Conservation (phyloP, 805 yeast genomes). For the Hyphopichia homilentoma region DNA sequence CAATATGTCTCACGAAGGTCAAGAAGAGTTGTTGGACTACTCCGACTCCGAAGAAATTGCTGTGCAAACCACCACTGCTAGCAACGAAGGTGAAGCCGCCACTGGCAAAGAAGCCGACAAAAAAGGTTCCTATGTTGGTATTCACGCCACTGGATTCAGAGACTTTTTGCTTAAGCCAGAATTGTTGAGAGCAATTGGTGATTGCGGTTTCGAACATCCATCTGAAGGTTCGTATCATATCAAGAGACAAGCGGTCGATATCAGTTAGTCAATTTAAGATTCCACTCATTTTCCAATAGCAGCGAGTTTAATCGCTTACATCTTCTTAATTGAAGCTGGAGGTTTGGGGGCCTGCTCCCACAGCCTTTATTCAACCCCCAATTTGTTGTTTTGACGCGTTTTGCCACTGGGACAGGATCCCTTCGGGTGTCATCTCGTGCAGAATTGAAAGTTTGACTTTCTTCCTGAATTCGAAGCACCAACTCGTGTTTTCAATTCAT, state of each 20-base stretch:
- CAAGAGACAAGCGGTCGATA: conserved; percentile 1
- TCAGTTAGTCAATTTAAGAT: conserved; percentile 1
- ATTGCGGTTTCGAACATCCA: conserved; percentile 99
- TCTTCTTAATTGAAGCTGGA: too few species aligned
- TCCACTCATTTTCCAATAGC: too few species aligned
- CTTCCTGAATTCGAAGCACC: too few species aligned
- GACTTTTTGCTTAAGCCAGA: conserved; percentile 97
- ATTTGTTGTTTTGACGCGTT: too few species aligned
- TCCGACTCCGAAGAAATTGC: conserved; percentile 97
- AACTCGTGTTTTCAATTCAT: too few species aligned
- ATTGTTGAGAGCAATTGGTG: conserved; percentile 94
- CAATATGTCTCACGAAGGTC: conserved; percentile 97
- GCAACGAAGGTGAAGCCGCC: conserved; percentile 40
- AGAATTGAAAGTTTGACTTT: too few species aligned
- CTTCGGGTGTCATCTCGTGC: too few species aligned
- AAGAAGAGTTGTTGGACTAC: conserved; percentile 98
- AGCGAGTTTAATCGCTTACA: too few species aligned
- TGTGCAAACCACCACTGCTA: conserved; percentile 45
- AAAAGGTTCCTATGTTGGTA: conserved; percentile 97
- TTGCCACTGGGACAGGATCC: too few species aligned
- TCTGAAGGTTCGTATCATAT: conserved; percentile 80
- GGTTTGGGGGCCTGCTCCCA: too few species aligned
- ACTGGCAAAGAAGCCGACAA: conserved; percentile 66
- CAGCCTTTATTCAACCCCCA: too few species aligned
- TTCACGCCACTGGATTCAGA: conserved; percentile 97